Conservation (phyloP, 2,329 filamentous ascomycete genomes). For the Colletotrichum sp. region DNA sequence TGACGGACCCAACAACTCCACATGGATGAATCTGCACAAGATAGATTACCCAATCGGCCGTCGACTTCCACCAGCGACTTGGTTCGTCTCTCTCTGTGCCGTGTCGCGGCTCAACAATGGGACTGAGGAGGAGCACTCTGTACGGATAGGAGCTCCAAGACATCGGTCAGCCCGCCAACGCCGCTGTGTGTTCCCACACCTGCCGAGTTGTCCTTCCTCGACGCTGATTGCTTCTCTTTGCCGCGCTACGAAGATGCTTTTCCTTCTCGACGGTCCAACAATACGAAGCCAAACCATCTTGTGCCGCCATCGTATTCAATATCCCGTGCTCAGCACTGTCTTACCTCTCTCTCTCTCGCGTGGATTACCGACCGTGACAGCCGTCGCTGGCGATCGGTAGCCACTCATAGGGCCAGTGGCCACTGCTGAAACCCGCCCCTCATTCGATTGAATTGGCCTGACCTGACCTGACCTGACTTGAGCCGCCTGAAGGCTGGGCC, state of each 20-base stretch:
- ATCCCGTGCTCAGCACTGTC: neutral
- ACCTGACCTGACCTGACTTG: neutral
- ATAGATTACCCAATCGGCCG: constrained; percentile 12
- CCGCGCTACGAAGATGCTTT: neutral
- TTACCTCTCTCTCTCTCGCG: neutral
- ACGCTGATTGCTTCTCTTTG: constrained; percentile 1
- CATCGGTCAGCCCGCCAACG: neutral
- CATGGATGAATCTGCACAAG: constrained; percentile 19
- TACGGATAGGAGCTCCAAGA: neutral
- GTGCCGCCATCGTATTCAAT: neutral
- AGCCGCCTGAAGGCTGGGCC: constrained; percentile 12
- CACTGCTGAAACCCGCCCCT: constrained; percentile 12
- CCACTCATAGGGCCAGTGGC: constrained; percentile 14
- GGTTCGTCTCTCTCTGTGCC: neutral
- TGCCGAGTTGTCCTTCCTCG: neutral
- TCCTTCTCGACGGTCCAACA: neutral
- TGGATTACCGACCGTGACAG: neutral
- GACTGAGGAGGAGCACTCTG: neutral
- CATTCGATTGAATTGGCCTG: neutral
- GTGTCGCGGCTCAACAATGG: neutral
- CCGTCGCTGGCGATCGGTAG: constrained; percentile 12
- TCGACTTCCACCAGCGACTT: neutral
- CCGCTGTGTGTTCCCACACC: neutral
- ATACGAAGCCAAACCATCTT: neutral
- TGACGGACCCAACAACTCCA: constrained; percentile 8